Evolutionary conservation across 2,329 filamentous ascomycete genomes (phyloP).

Genomic region (Sporothrix protearum): DNA sequence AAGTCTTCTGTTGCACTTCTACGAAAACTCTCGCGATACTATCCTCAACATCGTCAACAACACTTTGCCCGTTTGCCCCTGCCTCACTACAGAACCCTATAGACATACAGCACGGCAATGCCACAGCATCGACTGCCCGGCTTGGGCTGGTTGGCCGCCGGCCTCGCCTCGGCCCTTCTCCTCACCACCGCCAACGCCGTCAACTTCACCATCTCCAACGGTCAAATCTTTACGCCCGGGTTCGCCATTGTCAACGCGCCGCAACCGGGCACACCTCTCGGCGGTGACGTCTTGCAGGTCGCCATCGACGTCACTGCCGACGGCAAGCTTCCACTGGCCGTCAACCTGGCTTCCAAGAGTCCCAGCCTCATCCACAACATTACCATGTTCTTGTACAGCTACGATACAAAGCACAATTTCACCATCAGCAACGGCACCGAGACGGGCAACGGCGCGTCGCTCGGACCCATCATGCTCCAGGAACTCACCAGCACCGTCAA

Average conservation of each 20-base stretch:
- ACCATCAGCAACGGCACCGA: slow-evolving; percentile 64
- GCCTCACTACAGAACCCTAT: no score
- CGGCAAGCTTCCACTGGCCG: slow-evolving; percentile 59
- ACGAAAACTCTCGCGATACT: neutral
- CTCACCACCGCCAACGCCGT: slow-evolving; percentile 35
- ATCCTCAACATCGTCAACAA: neutral
- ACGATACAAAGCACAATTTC: slow-evolving; percentile 60
- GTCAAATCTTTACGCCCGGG: slow-evolving; percentile 67
- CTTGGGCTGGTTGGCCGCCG: slow-evolving; percentile 24
- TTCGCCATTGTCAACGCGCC: slow-evolving; percentile 64
- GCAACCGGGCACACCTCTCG: slow-evolving; percentile 61
- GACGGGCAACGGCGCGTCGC: slow-evolving; percentile 53
- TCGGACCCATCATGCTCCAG: slow-evolving; percentile 60
- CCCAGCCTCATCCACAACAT: slow-evolving; percentile 60
- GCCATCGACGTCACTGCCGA: slow-evolving; percentile 65
- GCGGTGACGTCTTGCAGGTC: slow-evolving; percentile 59
- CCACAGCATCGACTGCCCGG: neutral
- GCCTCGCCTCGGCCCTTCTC: slow-evolving; percentile 26
- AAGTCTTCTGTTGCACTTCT: neutral
- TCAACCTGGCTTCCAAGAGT: slow-evolving; percentile 48
- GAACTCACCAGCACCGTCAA: slow-evolving; percentile 68
- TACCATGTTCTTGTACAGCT: slow-evolving; percentile 64
- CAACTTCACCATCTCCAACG: slow-evolving; percentile 58
- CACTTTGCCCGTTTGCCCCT: neutral
- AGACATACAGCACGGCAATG: neutral